Evolutionary conservation across 1,284 basidiomycete genomes (phyloP).

Genomic region (Irpex lacteus): DNA sequence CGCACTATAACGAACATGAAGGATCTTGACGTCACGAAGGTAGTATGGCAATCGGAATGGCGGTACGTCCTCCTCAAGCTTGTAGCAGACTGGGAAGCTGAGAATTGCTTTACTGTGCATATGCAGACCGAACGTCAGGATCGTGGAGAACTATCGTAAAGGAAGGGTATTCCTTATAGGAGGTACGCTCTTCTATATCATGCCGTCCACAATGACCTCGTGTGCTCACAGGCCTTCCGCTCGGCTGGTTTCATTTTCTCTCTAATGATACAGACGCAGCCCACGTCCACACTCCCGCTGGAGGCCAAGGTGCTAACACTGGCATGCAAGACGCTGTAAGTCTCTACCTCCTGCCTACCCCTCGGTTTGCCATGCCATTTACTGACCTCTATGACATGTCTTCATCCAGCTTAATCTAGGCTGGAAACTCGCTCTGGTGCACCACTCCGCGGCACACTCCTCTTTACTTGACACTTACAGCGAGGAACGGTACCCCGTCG

Average conservation of each 20-base stretch:
- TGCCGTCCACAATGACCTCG: too few species aligned
- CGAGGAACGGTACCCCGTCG: constrained; percentile 23
- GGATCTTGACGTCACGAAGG: neutral
- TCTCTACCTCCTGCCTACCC: neutral
- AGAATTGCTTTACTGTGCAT: too few species aligned
- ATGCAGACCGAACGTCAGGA: constrained; percentile 30
- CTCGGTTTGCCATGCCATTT: too few species aligned
- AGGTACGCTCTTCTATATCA: neutral
- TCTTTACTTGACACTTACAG: constrained; percentile 19
- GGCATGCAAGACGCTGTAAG: constrained; percentile 14
- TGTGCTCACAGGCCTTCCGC: too few species aligned
- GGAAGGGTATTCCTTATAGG: constrained; percentile 24
- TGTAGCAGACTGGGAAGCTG: neutral
- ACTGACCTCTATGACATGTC: too few species aligned
- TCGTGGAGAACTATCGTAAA: constrained; percentile 28
- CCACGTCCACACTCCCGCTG: constrained; percentile 1
- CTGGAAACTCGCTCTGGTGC: constrained; percentile 26
- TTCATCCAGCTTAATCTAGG: constrained; percentile 19
- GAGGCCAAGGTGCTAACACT: constrained; percentile 19
- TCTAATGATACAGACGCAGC: neutral
- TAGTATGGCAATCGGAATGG: neutral
- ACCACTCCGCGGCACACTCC: constrained; percentile 17
- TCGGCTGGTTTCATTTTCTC: too few species aligned
- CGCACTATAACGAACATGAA: neutral
- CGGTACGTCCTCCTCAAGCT: neutral